phyloP scores from a whole-genome alignment of 2,329 filamentous ascomycete genomes.

The Blastomyces emzantsi region DNA sequence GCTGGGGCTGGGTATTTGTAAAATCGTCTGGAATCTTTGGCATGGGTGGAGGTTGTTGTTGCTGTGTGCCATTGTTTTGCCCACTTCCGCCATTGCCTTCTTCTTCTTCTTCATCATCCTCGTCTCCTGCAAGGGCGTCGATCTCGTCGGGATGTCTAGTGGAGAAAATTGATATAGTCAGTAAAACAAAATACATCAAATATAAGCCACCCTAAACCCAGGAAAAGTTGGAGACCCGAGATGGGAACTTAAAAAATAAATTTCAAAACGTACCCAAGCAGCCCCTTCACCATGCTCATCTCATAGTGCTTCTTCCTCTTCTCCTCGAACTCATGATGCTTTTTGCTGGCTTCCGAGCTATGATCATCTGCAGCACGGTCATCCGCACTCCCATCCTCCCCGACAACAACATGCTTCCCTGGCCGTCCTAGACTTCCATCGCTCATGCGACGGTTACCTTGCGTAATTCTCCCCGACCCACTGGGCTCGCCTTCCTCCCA shows the following conservation, averaged over 20 bases:
- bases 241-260: background rate
- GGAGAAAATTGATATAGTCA: background rate
- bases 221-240: background rate
- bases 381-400: conserved; percentile 34
- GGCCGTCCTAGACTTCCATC: conserved; percentile 32
- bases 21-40: conserved; percentile 28
- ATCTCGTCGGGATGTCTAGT: conserved; percentile 54
- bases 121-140: conserved; percentile 53
- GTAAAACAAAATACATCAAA: conserved; percentile 10
- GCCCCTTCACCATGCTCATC: conserved; percentile 86
- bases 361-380: conserved; percentile 31
- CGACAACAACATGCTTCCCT: conserved; percentile 76
- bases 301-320: conserved; percentile 96
- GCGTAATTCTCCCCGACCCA: conserved; percentile 38
- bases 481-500: conserved; percentile 27
- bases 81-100: conserved; percentile 14
- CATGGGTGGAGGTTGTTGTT: conserved; percentile 22
- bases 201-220: background rate
- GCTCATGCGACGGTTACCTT: conserved; percentile 34
- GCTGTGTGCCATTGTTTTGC: conserved; percentile 5
- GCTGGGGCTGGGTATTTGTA: conserved; percentile 15
- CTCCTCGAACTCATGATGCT: conserved; percentile 85
- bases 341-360: conserved; percentile 68
- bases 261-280: conserved; percentile 57
- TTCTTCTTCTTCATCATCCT: conserved; percentile 28